Evolutionary conservation across 2,329 filamentous ascomycete species (phyloP).

Genomic region (Colletotrichum tropicicola): DNA sequence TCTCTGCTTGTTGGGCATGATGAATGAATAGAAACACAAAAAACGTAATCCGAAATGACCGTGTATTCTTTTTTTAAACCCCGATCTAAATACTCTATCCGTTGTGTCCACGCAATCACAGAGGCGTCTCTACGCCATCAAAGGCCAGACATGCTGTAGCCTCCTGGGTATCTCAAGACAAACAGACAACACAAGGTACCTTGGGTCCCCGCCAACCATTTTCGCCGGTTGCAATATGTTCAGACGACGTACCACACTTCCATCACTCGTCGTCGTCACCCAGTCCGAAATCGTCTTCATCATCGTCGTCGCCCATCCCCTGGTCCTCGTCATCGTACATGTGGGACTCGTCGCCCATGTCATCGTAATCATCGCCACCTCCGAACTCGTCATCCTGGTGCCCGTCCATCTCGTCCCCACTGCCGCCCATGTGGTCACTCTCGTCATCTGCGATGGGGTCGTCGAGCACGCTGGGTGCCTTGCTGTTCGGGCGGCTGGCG

Average conservation of each 20-base stretch:
- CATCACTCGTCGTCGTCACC: slow-evolving; percentile 24
- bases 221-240: background rate
- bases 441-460: slow-evolving; percentile 48
- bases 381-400: slow-evolving; percentile 42
- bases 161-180: slow-evolving; percentile 22
- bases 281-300: slow-evolving; percentile 27
- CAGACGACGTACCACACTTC: background rate
- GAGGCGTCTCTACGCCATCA: background rate
- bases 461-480: slow-evolving; percentile 44
- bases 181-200: background rate
- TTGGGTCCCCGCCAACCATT: background rate
- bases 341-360: slow-evolving; percentile 39
- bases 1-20: background rate
- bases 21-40: background rate
- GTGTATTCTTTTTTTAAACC: background rate
- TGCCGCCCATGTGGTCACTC: slow-evolving; percentile 37
- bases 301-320: slow-evolving; percentile 22
- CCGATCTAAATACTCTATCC: background rate
- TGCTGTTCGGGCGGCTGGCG: slow-evolving; percentile 44
- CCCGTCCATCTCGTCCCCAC: slow-evolving; percentile 33
- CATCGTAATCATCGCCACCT: slow-evolving; percentile 44
- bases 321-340: slow-evolving; percentile 29
- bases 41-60: background rate
- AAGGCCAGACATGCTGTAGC: background rate
- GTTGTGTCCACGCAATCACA: background rate